These are phyloP conservation scores for Margaritispora aquatica DNA, from an alignment of 495 filamentous ascomycete genomes.

Conservation along the genomic window DNA sequence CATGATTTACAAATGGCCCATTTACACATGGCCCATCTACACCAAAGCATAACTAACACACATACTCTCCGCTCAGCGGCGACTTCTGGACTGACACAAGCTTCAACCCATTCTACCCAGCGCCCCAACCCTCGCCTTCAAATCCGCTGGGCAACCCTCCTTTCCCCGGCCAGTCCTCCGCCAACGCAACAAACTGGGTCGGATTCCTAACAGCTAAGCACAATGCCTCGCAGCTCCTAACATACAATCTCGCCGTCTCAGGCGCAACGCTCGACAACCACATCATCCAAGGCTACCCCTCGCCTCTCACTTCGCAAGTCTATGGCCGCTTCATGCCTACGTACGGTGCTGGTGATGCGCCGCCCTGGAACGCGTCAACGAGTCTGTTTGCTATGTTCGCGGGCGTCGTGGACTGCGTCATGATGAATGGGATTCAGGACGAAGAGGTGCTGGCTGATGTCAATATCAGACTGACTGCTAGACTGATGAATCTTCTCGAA, in stretches of 20 bases:
- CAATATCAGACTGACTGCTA: not conserved
- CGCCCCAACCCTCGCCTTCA: constrained; percentile 48
- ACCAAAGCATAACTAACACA: not conserved
- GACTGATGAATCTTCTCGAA: not conserved
- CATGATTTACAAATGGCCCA: too few species aligned
- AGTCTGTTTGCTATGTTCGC: not conserved
- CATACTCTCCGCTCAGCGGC: not conserved
- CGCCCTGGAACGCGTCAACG: not conserved
- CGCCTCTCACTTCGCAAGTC: not conserved
- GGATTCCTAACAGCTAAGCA: constrained; percentile 52
- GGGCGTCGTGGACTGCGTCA: not conserved
- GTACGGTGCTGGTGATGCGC: not conserved
- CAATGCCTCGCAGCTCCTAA: constrained; percentile 38
- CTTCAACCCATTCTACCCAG: constrained; percentile 58
- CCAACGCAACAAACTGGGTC: constrained; percentile 61
- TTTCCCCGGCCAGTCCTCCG: constrained; percentile 51
- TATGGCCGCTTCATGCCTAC: not conserved
- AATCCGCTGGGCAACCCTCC: constrained; percentile 74
- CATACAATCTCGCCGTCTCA: constrained; percentile 62
- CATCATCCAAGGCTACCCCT: not conserved
- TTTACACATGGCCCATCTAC: too few species aligned
- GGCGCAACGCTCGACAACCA: constrained; percentile 60
- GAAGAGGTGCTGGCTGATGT: not conserved
- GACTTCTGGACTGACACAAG: constrained; percentile 58
- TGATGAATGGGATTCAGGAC: not conserved